Evolutionary conservation across 352 stramenopile genomes (phyloP), one percentile per base, ranked within the genome.

Genomic region (Phytophthora syringae): DNA sequence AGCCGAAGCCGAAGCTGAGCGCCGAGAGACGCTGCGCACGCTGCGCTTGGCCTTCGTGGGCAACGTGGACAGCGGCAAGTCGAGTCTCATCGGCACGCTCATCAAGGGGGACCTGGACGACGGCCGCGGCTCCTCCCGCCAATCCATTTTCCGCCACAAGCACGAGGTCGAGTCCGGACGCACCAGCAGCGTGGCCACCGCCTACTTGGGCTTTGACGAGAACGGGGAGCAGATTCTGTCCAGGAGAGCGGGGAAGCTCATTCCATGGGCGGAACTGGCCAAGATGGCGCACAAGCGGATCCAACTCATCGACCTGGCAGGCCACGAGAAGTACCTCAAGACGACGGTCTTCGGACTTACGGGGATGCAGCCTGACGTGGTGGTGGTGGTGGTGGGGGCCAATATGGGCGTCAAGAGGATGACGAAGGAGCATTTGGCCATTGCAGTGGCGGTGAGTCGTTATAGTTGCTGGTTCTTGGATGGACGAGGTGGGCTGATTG

Each of bases 301-400:
- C 43, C 88, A 96, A 67, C 70, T 96, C n/a, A 96, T 96, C 52
- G 88, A 96, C 50, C 66, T 96, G 51, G 88, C 88, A 0, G 73
- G 98, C 12, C 98, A 99, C 70, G 97, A 99, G 61, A 98, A 98
- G 66, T 99, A 99, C 79, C 83, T 99, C 36, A 99, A 99, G 83
- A 99, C 98, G 34, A 99, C 97, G 16, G 98, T 99, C 45, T 99
- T 99, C 82, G 97, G 98, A 7, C 92, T 99, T 27, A 99, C 96
- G 12, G 96, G 93, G 25, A 98, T 98, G 79, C 94, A 98, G 67
- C 94, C 96, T 6, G 96, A 99, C 77, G 97, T 98, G 54, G 90
- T 95, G 9, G 80, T 99, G 2, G 95, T 99, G 18, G 84, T 99
- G 0, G 81, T 98, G 2, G 94, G 94, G 15, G 89, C 89, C 30